A percentile compares a stretch with the other conserved stretches of the same genome.
phyloP scores from a whole-genome alignment of 2,329 filamentous ascomycete species.

The Metarhizium sp. region DNA sequence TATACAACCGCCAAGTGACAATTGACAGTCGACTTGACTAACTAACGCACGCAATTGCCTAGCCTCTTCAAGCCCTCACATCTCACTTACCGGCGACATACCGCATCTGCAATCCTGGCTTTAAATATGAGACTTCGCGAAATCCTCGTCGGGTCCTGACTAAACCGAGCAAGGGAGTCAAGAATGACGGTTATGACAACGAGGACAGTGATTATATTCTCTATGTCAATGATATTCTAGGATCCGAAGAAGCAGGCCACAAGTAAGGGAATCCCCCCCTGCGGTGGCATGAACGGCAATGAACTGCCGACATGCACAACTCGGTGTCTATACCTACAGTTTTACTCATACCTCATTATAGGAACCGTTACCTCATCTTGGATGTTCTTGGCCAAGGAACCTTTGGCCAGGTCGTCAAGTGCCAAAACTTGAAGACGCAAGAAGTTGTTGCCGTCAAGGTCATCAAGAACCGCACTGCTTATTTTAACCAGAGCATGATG shows the following conservation, averaged over 20 bases:
- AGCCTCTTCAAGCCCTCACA: slow-evolving; percentile 93
- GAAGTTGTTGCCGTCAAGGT: slow-evolving; percentile 99
- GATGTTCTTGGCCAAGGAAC: slow-evolving; percentile 96
- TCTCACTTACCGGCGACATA: slow-evolving; percentile 90
- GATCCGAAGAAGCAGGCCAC: slow-evolving; percentile 94
- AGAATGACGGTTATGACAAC: slow-evolving; percentile 98
- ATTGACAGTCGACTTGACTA: background rate
- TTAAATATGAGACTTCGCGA: slow-evolving; percentile 97
- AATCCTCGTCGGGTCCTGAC: slow-evolving; percentile 93
- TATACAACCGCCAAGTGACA: background rate
- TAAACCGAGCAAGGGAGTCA: slow-evolving; percentile 95
- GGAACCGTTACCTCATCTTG: slow-evolving; percentile 91
- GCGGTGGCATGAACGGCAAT: background rate
- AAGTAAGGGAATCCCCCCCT: slow-evolving; percentile 52
- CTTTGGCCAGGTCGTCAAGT: slow-evolving; percentile 98
- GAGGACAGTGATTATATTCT: slow-evolving; percentile 99
- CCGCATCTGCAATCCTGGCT: slow-evolving; percentile 93
- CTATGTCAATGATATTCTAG: slow-evolving; percentile 97
- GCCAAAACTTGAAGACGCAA: slow-evolving; percentile 95
- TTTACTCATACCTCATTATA: slow-evolving; percentile 21
- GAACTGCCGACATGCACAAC: background rate
- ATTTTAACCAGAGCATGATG: slow-evolving; percentile 99
- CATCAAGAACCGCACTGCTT: slow-evolving; percentile 97
- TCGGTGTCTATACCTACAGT: background rate
- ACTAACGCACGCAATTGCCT: background rate